Conservation (phyloP, 2,329 filamentous ascomycete genomes). For the Zasmidium cellare region DNA sequence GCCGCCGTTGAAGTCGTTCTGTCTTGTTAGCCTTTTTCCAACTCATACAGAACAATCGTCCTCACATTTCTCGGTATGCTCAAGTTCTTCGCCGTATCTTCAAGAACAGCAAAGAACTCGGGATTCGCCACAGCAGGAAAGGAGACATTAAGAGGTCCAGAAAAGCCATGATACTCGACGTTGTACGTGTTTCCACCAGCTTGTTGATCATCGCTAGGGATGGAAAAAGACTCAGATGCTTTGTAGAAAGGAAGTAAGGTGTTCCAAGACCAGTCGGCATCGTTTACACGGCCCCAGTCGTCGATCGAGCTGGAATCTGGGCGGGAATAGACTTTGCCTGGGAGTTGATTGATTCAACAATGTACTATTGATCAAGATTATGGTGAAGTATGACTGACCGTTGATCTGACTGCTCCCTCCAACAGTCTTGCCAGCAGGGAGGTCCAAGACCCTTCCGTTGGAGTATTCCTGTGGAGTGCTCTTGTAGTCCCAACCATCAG, state of each 20-base stretch:
- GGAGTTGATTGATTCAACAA: background rate
- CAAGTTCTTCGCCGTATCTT: constrained; percentile 36
- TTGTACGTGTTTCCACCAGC: constrained; percentile 7
- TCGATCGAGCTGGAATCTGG: constrained; percentile 14
- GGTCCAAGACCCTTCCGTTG: constrained; percentile 3
- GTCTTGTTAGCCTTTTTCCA: background rate
- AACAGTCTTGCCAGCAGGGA: constrained; percentile 16
- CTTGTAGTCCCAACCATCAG: background rate
- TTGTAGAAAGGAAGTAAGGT: constrained; percentile 18
- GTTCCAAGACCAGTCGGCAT: constrained; percentile 17
- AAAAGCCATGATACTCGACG: constrained; percentile 15
- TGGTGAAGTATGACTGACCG: background rate
- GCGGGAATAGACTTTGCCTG: constrained; percentile 17
- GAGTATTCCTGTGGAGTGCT: background rate
- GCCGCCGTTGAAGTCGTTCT: constrained; percentile 47
- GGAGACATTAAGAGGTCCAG: constrained; percentile 15
- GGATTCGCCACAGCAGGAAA: constrained; percentile 14
- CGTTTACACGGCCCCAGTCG: constrained; percentile 16
- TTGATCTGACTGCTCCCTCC: constrained; percentile 19
- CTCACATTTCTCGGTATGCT: constrained; percentile 37
- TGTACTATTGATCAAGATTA: no score
- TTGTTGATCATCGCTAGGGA: constrained; percentile 8
- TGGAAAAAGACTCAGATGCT: constrained; percentile 8
- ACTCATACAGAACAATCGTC: no score
- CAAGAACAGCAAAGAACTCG: constrained; percentile 29